Conservation (phyloP, 2,329 filamentous ascomycete species). For the Curvularia sp. region DNA sequence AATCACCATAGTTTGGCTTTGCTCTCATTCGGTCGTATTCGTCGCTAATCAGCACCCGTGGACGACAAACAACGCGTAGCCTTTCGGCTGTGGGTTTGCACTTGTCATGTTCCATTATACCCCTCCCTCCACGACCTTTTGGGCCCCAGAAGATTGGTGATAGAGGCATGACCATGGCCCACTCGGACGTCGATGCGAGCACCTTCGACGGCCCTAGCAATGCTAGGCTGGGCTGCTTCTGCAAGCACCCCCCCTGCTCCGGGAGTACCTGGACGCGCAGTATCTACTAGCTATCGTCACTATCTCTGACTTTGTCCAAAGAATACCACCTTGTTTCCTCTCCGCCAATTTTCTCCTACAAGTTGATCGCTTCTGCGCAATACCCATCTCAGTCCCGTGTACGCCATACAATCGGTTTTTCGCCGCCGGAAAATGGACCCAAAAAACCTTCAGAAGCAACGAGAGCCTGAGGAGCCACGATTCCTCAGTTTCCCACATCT, state of each 20-base stretch:
- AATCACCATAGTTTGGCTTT: slow-evolving; percentile 28
- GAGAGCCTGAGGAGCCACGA: slow-evolving; percentile 49
- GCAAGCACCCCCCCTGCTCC: slow-evolving; percentile 24
- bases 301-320: slow-evolving; percentile 29
- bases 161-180: slow-evolving; percentile 23
- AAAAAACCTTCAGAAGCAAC: slow-evolving; percentile 46
- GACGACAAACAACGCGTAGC: slow-evolving; percentile 26
- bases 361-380: slow-evolving; percentile 1
- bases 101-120: slow-evolving; percentile 24
- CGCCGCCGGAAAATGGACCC: slow-evolving; percentile 45
- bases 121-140: slow-evolving; percentile 28
- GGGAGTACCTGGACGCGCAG: slow-evolving; percentile 30
- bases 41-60: slow-evolving; percentile 21
- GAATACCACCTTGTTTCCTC: slow-evolving; percentile 16
- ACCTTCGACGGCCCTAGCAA: slow-evolving; percentile 24
- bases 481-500: slow-evolving; percentile 66
- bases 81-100: slow-evolving; percentile 21
- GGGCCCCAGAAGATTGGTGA: slow-evolving; percentile 25
- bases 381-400: not conserved
- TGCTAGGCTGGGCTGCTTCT: slow-evolving; percentile 28
- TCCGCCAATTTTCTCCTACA: slow-evolving; percentile 2
- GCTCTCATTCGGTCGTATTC: slow-evolving; percentile 34
- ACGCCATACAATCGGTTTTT: not conserved
- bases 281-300: slow-evolving; percentile 28
- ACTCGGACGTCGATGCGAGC: slow-evolving; percentile 24